These are phyloP conservation scores for Colletotrichum tofieldiae DNA, from an alignment of 2,329 filamentous ascomycete genomes.

Conservation along the genomic window DNA sequence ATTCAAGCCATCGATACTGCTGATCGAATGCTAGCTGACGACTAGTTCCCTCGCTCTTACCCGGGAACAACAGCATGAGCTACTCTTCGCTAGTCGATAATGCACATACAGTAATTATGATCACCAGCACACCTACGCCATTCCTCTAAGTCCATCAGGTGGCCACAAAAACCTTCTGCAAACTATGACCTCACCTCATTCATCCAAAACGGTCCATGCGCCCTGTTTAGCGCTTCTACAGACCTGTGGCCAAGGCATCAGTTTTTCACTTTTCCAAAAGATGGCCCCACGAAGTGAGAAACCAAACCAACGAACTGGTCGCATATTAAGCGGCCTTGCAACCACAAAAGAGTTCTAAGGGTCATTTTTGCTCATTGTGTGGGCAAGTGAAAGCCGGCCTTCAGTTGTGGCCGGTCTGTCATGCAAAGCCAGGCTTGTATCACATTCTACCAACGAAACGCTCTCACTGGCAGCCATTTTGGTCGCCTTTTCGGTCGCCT, in stretches of 20 bases:
- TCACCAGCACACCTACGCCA: no score
- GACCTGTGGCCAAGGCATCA: neutral
- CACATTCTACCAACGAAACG: no score
- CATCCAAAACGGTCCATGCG: neutral
- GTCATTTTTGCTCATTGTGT: neutral
- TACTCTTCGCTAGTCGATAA: neutral
- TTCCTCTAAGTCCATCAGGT: neutral
- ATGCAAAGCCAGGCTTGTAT: neutral
- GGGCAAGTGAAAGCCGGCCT: neutral
- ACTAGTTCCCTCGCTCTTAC: no score
- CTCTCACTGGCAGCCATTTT: no score
- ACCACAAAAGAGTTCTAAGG: no score
- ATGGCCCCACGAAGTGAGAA: no score
- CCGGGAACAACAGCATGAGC: neutral
- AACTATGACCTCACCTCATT: neutral
- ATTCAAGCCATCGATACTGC: neutral
- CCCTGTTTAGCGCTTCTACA: neutral
- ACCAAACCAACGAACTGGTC: neutral
- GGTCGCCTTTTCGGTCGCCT: no score
- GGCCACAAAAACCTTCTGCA: neutral
- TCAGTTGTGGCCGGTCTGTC: neutral
- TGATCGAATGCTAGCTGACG: neutral
- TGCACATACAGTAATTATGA: no score
- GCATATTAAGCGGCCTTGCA: neutral
- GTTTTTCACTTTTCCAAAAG: neutral